These are phyloP conservation scores for Xylaria sp. DNA, from an alignment of 2,329 filamentous ascomycete species.

Conservation along the genomic window DNA sequence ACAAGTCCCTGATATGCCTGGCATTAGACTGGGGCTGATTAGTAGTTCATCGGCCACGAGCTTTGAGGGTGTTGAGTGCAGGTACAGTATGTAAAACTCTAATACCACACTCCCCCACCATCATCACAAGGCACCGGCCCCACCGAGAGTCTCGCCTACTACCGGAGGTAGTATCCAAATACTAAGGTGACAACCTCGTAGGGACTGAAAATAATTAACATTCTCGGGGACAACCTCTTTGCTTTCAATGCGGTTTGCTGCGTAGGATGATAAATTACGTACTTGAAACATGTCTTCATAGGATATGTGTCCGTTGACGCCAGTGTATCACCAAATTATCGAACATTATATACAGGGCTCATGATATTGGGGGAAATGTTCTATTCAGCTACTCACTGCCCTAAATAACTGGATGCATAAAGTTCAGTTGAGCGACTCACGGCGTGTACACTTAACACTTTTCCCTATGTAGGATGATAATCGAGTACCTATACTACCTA, in stretches of 20 bases:
- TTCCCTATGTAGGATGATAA: neutral
- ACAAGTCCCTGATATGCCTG: neutral
- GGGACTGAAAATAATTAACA: neutral
- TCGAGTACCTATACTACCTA: neutral
- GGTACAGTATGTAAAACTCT: neutral
- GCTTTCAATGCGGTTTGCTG: neutral
- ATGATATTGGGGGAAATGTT: neutral
- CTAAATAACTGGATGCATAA: neutral
- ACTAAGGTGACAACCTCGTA: neutral
- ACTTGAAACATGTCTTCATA: neutral
- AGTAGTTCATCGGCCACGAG: neutral
- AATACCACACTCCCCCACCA: neutral
- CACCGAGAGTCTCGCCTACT: slow-evolving; percentile 17
- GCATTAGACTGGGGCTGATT: neutral
- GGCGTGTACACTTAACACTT: neutral
- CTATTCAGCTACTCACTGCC: neutral
- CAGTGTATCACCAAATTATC: neutral
- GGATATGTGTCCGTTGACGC: neutral
- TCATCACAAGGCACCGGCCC: slow-evolving; percentile 6
- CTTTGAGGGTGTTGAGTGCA: neutral
- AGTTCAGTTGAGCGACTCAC: neutral
- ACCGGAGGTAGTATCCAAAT: neutral
- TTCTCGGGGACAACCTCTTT: neutral
- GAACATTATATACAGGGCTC: neutral
- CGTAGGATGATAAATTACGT: neutral